Conservation (phyloP, 2,329 filamentous ascomycete genomes). For the Davidsoniella australis region DNA sequence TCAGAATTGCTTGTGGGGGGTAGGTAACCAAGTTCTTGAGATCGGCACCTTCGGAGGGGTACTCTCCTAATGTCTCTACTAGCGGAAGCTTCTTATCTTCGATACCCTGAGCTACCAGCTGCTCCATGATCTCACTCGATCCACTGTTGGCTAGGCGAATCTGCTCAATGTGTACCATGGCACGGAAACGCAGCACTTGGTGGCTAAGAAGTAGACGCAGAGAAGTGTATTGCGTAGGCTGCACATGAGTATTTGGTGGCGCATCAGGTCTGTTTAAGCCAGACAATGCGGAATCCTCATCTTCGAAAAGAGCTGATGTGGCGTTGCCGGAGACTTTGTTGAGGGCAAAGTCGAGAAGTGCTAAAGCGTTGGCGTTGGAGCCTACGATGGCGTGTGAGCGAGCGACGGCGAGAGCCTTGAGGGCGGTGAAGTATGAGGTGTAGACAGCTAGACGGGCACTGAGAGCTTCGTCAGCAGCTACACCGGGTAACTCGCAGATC, state of each 20-base stretch:
- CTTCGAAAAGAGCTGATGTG: conserved; percentile 24
- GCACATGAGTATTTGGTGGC: conserved; percentile 53
- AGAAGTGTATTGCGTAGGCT: conserved; percentile 36
- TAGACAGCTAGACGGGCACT: conserved; percentile 64
- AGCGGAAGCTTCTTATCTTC: conserved; percentile 31
- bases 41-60: conserved; percentile 49
- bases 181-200: conserved; percentile 65
- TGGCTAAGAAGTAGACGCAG: conserved; percentile 47
- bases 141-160: conserved; percentile 33
- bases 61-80: conserved; percentile 59
- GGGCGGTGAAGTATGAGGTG: conserved; percentile 65
- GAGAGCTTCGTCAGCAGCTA: conserved; percentile 66
- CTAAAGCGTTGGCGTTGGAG: conserved; percentile 63
- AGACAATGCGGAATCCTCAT: conserved; percentile 17
- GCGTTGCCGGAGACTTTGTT: conserved; percentile 38
- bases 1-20: conserved; percentile 58
- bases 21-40: conserved; percentile 70
- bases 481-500: conserved; percentile 74
- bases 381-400: conserved; percentile 65
- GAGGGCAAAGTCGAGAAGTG: conserved; percentile 58
- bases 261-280: conserved; percentile 18
- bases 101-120: neutral
- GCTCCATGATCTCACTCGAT: conserved; percentile 13
- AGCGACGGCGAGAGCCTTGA: conserved; percentile 75
- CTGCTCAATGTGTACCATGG: conserved; percentile 66